A percentile compares a stretch with the other conserved stretches of the same genome.
phyloP scores from a whole-genome alignment of 139 green algal genomes.

The Tetratostichococcus sp. region DNA sequence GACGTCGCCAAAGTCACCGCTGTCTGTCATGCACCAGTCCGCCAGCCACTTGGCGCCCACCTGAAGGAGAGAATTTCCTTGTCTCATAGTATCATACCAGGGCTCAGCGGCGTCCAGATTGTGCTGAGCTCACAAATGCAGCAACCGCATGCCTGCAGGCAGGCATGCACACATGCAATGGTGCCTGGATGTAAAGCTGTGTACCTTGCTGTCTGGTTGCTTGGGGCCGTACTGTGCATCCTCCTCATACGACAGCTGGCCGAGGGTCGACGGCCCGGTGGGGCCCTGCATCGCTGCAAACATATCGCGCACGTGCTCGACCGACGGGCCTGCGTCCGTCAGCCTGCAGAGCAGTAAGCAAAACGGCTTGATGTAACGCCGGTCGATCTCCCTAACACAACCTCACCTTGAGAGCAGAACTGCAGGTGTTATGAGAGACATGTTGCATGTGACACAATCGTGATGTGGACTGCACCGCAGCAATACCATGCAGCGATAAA shows the following conservation, averaged over 20 bases:
- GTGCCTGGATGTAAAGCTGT: too few species aligned
- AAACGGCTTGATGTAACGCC: too few species aligned
- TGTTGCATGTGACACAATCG: too few species aligned
- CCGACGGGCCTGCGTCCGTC: slow-evolving; percentile 5
- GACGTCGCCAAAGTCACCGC: slow-evolving; percentile 10
- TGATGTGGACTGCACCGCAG: too few species aligned
- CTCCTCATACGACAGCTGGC: neutral
- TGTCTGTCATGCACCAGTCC: slow-evolving; percentile 1
- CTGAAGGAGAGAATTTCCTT: neutral
- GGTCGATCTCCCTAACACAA: too few species aligned
- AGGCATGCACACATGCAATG: too few species aligned
- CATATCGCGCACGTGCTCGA: neutral
- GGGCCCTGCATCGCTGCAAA: neutral
- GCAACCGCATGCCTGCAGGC: neutral
- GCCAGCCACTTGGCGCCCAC: slow-evolving; percentile 20
- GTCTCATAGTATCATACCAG: too few species aligned
- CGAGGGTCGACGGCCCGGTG: neutral
- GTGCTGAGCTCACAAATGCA: too few species aligned
- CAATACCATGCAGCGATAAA: too few species aligned
- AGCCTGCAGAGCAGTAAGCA: neutral
- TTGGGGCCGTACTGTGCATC: slow-evolving; percentile 1
- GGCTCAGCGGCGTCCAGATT: too few species aligned
- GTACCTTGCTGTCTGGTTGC: slow-evolving; percentile 10
- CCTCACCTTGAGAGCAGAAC: too few species aligned
- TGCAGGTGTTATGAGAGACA: too few species aligned